Evolutionary conservation across 2,329 filamentous ascomycete genomes (phyloP).

Genomic region (Davidsoniella eucalypti): DNA sequence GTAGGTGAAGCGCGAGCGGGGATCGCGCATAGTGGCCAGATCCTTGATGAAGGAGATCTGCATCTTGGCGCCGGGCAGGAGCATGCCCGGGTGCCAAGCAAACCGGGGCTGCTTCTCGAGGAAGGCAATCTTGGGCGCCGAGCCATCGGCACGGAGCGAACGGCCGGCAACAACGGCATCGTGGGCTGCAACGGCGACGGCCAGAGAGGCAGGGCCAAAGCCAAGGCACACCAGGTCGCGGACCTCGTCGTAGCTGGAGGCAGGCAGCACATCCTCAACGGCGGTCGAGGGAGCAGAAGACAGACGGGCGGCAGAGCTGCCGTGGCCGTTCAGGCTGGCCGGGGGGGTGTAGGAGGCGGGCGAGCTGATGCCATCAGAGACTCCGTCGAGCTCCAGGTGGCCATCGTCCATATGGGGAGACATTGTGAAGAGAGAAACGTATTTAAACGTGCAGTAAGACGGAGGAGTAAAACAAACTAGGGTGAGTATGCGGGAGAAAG

Average conservation of each 20-base stretch:
- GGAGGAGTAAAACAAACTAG: too few relatives aligned
- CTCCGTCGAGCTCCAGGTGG: constrained; percentile 5
- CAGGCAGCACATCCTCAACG: constrained; percentile 24
- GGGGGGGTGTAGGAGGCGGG: constrained; percentile 9
- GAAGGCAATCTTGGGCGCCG: constrained; percentile 61
- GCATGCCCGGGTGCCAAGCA: constrained; percentile 90
- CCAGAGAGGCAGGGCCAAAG: constrained; percentile 81
- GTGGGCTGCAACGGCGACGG: constrained; percentile 76
- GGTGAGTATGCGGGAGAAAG: background rate
- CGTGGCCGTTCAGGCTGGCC: constrained; percentile 1
- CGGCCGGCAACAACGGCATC: constrained; percentile 48
- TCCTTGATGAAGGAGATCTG: constrained; percentile 98
- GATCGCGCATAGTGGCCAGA: constrained; percentile 74
- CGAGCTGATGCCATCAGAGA: constrained; percentile 5
- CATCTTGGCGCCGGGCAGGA: constrained; percentile 85
- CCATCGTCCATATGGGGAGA: constrained; percentile 14
- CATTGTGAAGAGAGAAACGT: constrained; percentile 3
- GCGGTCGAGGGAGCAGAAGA: background rate
- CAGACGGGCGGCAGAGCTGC: background rate
- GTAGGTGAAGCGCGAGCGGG: constrained; percentile 83
- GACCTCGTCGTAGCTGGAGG: constrained; percentile 43
- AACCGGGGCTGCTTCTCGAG: constrained; percentile 73
- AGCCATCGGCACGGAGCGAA: constrained; percentile 18
- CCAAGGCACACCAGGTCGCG: constrained; percentile 83
- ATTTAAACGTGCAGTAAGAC: too few relatives aligned